Evolutionary conservation across 2,329 filamentous ascomycete genomes (phyloP).

Genomic region (Phoma sp.): DNA sequence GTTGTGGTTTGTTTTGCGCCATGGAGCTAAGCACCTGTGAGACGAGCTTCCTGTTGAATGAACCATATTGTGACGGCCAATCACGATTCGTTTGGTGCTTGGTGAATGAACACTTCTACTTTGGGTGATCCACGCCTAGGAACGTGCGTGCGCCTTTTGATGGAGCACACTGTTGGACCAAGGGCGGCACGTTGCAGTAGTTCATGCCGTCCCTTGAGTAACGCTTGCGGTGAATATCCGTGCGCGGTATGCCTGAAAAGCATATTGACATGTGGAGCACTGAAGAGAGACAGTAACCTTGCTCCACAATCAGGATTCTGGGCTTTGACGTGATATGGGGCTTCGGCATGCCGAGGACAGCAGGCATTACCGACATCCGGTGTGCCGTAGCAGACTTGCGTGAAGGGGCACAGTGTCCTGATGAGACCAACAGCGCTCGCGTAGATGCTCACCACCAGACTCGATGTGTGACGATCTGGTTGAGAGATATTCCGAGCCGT

Average conservation of each 20-base stretch:
- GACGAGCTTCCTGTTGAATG: neutral
- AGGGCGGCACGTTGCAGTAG: constrained; percentile 6
- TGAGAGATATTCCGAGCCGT: no score
- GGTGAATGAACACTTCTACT: neutral
- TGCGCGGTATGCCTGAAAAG: constrained; percentile 1
- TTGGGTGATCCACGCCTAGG: neutral
- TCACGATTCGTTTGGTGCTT: neutral
- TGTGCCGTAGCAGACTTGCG: neutral
- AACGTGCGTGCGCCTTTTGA: neutral
- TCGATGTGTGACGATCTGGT: no score
- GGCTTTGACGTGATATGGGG: neutral
- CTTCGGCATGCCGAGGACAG: constrained; percentile 7
- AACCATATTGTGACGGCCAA: neutral
- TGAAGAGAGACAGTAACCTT: neutral
- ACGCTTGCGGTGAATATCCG: neutral
- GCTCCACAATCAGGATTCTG: constrained; percentile 1
- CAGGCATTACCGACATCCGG: neutral
- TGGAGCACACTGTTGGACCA: constrained; percentile 2
- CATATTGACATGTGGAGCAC: constrained; percentile 3
- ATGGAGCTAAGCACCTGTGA: neutral
- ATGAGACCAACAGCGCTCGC: neutral
- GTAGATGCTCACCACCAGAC: neutral
- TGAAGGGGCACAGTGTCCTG: neutral
- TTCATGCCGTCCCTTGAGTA: neutral
- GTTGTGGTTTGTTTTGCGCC: neutral